Conservation (phyloP, 805 yeast species). For the Monosporozyma yasuniensis region DNA sequence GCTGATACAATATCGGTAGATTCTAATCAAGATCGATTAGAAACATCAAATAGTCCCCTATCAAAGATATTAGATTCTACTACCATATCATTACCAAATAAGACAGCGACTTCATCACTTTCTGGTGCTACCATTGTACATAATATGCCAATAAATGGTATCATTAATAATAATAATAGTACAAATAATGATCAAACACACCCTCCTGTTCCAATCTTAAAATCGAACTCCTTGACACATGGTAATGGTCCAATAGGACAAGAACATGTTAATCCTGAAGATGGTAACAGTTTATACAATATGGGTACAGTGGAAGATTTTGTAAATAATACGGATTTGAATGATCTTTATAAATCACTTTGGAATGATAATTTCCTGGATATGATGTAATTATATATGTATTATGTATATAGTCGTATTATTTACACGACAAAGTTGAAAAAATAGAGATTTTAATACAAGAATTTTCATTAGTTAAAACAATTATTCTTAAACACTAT, state of each 20-base stretch:
- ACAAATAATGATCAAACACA: neutral
- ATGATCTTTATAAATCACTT: slow-evolving; percentile 20
- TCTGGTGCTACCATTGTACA: neutral
- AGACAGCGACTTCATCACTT: neutral
- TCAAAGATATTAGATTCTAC: neutral
- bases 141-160: neutral
- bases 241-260: neutral
- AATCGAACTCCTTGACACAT: too few relatives aligned
- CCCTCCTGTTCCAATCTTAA: too few relatives aligned
- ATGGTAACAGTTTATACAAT: neutral
- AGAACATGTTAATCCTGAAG: neutral
- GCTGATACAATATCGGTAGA: neutral
- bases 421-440: too few relatives aligned
- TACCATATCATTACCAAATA: neutral
- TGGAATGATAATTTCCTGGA: slow-evolving; percentile 17
- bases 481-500: too few relatives aligned
- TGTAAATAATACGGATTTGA: slow-evolving; percentile 19
- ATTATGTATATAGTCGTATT: too few relatives aligned
- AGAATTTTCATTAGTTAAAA: too few relatives aligned
- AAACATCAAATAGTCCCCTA: neutral
- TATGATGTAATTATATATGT: neutral
- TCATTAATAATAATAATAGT: neutral
- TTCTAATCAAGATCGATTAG: neutral
- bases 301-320: slow-evolving; percentile 18
- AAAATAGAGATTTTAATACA: too few relatives aligned